These are phyloP conservation scores for Pistacia atlantica DNA, from an alignment of 345 rosid genomes.

Conservation along the genomic window DNA sequence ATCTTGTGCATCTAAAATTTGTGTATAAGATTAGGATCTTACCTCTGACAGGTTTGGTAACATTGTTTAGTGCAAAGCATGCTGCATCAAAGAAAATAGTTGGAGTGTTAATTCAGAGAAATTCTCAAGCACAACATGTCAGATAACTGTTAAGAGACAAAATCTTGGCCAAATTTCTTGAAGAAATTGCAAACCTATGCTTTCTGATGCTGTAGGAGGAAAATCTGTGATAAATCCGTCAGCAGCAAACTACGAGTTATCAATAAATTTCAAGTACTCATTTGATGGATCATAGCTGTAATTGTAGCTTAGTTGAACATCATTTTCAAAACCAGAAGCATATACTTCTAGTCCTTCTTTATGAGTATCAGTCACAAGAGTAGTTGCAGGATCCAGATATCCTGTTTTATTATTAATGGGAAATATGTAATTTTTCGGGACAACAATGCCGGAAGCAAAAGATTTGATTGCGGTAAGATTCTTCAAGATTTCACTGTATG, in stretches of 20 bases:
- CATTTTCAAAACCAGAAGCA: slow-evolving; percentile 83
- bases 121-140: too few relatives aligned
- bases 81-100: slow-evolving; percentile 41
- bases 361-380: slow-evolving; percentile 80
- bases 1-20: background rate
- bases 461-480: slow-evolving; percentile 34
- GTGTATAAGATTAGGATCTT: slow-evolving; percentile 8
- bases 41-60: slow-evolving; percentile 35
- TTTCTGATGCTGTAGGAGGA: slow-evolving; percentile 72
- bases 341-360: slow-evolving; percentile 67
- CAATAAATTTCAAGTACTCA: slow-evolving; percentile 74
- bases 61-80: slow-evolving; percentile 53
- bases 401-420: slow-evolving; percentile 42
- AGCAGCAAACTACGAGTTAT: slow-evolving; percentile 57
- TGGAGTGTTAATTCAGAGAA: slow-evolving; percentile 19
- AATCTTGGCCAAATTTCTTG: too few relatives aligned
- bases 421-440: slow-evolving; percentile 80
- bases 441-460: slow-evolving; percentile 49
- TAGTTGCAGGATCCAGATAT: slow-evolving; percentile 58
- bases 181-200: slow-evolving; percentile 48
- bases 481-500: slow-evolving; percentile 46
- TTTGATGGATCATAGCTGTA: slow-evolving; percentile 70
- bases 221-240: slow-evolving; percentile 88
- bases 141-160: too few relatives aligned
- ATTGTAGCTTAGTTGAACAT: slow-evolving; percentile 46